Evolutionary conservation across 2,329 filamentous ascomycete species (phyloP), one percentile per base, ranked within the genome.

Genomic region (Aspergillus clavatus): DNA sequence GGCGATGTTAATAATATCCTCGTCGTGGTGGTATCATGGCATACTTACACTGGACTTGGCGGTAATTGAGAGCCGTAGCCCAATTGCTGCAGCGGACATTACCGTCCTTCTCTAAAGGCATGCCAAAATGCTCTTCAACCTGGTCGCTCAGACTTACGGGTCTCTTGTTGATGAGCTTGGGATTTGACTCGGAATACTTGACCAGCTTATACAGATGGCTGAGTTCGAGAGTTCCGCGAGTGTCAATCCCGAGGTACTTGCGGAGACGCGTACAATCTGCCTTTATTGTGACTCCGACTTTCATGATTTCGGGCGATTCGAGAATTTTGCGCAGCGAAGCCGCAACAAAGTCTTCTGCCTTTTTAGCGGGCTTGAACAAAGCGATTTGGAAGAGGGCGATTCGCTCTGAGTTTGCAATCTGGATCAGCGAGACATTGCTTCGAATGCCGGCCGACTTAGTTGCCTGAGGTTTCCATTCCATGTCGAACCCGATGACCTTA

Each of bases 361-460:
- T 67, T 24, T 66, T 69, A 7, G 50, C 58, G 3, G 71, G 65
- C 2, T 72, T 66, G 55, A 81, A 87, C 2, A 83, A 56, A 2
- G 88, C 85, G 42, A 95, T 67, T 54, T 96, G 91, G 54, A 95
- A 90, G 0, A 96, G 76, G 0, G 77, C 88, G 39, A 96, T 84
- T 11, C 82, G 84, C 50, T 84, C 80, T 35, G 86, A 79, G 48
- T 82, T 86, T 1, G 90, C 88, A 18, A 96, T 66, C 65, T 96
- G 91, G 35, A 96, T 84, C 28, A 96, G 68, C 0, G 87, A 90
- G 5, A 94, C 79, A 49, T 89, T 88, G 41, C 77, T 73, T 52
- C 86, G 84, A 3, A 82, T 68, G 3, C 75, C 72, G 2, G 74
- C 63, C 6, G 52, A 56, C 16, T 63, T 72, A 5, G 61, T 70